phyloP scores from a whole-genome alignment of 2,329 filamentous ascomycete genomes.

The Curvularia eragrostidis region DNA sequence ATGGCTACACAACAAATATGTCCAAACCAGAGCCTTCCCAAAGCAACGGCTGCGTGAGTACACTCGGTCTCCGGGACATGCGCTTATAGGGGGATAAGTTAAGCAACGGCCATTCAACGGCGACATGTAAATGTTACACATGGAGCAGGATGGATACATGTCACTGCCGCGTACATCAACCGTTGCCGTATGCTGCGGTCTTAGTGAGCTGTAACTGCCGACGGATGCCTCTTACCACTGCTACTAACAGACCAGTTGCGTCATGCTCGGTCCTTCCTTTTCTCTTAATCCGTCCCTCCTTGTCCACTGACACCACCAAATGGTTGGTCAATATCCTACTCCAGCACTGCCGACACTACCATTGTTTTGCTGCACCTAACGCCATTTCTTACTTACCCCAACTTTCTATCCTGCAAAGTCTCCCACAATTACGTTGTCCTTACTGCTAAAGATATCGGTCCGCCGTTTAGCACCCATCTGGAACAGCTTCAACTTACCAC shows the following conservation, averaged over 20 bases:
- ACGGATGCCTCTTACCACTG: neutral
- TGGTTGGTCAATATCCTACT: constrained; percentile 15
- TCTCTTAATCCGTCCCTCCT: neutral
- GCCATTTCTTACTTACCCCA: neutral
- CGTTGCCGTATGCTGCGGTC: neutral
- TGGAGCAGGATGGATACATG: neutral
- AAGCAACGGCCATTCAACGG: neutral
- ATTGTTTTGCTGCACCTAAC: neutral
- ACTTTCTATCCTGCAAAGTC: neutral
- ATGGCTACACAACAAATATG: neutral
- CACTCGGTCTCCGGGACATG: neutral
- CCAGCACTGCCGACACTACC: constrained; percentile 4
- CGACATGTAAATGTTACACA: neutral
- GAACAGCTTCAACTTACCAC: neutral
- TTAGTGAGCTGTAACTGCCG: neutral
- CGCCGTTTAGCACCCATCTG: neutral
- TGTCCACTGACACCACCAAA: constrained; percentile 1
- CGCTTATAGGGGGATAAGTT: neutral
- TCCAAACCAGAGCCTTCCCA: neutral
- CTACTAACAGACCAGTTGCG: neutral
- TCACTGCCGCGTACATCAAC: neutral
- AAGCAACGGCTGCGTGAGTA: neutral
- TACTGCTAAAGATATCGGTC: neutral
- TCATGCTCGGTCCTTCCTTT: constrained; percentile 3
- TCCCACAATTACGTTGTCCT: neutral